A percentile compares a stretch with the other conserved stretches of the same genome.
Conservation (phyloP, 176 grass and related monocot species). For the Metroxylon sagu region DNA sequence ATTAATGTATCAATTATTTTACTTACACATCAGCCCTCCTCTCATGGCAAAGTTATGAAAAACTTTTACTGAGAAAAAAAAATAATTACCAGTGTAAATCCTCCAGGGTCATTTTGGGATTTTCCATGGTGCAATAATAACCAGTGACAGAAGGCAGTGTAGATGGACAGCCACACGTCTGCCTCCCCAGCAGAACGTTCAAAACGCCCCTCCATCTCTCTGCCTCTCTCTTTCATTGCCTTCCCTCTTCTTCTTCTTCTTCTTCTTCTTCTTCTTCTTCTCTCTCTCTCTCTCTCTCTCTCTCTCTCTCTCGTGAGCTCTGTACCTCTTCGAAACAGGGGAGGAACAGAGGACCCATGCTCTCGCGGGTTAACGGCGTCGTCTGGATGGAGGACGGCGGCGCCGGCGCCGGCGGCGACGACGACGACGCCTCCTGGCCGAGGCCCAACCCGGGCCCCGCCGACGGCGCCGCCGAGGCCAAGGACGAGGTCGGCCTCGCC, state of each 20-base stretch:
- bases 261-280: conserved; percentile 1
- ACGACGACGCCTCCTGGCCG: conserved; percentile 16
- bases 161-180: conserved; percentile 25
- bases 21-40: no score
- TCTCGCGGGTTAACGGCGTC: conserved; percentile 41
- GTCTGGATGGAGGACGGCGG: conserved; percentile 55
- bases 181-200: conserved; percentile 18
- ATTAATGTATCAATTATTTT: no score
- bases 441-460: neutral
- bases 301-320: neutral
- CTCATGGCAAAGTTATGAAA: no score
- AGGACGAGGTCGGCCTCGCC: conserved; percentile 26
- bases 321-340: neutral
- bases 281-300: conserved; percentile 2
- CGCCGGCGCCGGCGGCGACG: conserved; percentile 1
- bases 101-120: neutral
- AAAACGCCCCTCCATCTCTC: conserved; percentile 10
- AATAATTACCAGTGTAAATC: no score
- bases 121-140: conserved; percentile 4
- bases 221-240: conserved; percentile 13
- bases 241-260: conserved; percentile 3
- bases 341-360: conserved; percentile 28
- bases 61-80: no score
- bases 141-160: conserved; percentile 15
- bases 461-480: neutral